Base-by-base conservation (phyloP, 2,329 filamentous ascomycete genomes). In the Cladosporium sp. region DNA sequence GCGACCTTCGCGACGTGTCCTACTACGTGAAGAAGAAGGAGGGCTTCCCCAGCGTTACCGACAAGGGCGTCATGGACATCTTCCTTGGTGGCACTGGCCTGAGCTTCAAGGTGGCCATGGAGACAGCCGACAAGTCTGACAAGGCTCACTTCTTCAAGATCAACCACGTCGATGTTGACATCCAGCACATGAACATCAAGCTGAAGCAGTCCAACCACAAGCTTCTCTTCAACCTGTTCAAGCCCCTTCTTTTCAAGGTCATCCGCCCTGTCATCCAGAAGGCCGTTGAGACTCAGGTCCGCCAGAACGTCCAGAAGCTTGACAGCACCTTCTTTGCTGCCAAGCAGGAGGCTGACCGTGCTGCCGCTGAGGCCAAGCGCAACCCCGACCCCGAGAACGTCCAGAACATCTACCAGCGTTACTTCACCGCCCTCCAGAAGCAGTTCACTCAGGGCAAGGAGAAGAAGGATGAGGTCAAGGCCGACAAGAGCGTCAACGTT, bases 1-100 rank as follows among this genome's bases (percentile, higher is more conserved):
- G 92, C 77, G 93, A 98, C 61, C 77, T 97, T 28, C 65, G 71
- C 61, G 89, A 95, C 66, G 89, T 98, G 57, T 89, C 87, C 70
- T 97, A 91, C 79, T 91, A 97, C 71, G 79, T 98, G 73, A 93
- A 93, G 76, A 88, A 86, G 74, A 97, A 98, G 81, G 76, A 90
- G 64, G 92, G 93, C 8, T 96, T 96, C 77, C 92, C 91, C 3
- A 80, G 84, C 11, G 77, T 97, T 68, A 90, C 83, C 14, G 93
- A 98, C 68, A 87, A 82, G 43, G 93, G 93, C 75, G 78, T 97
- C 32, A 84, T 87, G 73, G 91, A 97, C 67, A 84, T 98, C 63
- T 82, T 90, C 66, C 81, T 98, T 51, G 88, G 87, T 22, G 93
- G 91, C 32, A 81, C 86, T 41, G 93, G 93, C 34, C 85, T 98